Base-by-base conservation (phyloP, 2,329 filamentous ascomycete genomes). In the Cladophialophora bantiana region DNA sequence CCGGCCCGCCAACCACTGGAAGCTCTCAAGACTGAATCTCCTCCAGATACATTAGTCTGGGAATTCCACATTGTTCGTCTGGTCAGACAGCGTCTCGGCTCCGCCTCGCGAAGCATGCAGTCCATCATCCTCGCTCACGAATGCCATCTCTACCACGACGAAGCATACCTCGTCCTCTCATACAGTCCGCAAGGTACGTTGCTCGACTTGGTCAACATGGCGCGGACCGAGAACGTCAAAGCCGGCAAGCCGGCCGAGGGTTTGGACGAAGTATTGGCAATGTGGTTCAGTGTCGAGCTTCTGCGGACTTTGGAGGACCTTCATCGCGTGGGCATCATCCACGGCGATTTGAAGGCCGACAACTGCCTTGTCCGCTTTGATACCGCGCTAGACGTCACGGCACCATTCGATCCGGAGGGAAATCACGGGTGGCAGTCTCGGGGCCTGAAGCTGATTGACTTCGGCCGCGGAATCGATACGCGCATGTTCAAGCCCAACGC, bases 11-110 rank as follows among this genome's bases (percentile, higher is more conserved):
- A 90, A 45, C 81, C 82, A 1, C 84, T 95, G 4, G 93, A 97
- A 78, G 95, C 95, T 1, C 84, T 99, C 73, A 99, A 99, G 79
- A 94, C 97, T 88, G 95, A 99, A 80, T 87, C 90, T 36, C 93
- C 94, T 0, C 92, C 94, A 0, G 90, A 89, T 4, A 72, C 69
- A 38, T 53, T 72, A 9, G 64, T 66, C 0, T 99, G 95, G 95
- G 95, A 99, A 76, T 99, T 98, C 76, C 91, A 97, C 79, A 96
- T 99, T 78, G 93, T 98, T 82, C 90, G 92, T 1, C 87, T 93
- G 63, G 88, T 91, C 1, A 92, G 94, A 70, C 83, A 86, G 26
- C 90, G 95, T 0, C 83, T 99, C 0, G 90, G 89, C 0, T 70
- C 72, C 7, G 81, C 90, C 67, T 71, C 79, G 7, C 89, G 94